These are phyloP conservation scores for Tolypocladium cylindrosporum DNA, from an alignment of 2,329 filamentous ascomycete species.

Conservation along the genomic window DNA sequence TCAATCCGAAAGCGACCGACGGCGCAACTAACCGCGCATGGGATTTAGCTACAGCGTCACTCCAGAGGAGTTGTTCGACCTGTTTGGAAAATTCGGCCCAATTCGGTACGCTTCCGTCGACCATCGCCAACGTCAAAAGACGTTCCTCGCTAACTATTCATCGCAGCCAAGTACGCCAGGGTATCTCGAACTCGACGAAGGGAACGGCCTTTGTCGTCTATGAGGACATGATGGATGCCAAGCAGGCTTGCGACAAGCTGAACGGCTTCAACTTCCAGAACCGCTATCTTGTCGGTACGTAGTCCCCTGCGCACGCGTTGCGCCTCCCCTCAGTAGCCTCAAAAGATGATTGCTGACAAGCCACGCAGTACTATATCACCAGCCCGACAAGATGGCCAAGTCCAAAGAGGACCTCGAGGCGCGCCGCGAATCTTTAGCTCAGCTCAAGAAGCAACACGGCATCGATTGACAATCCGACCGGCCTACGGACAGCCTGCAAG, in stretches of 20 bases:
- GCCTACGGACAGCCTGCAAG: constrained; percentile 44
- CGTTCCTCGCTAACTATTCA: constrained; percentile 4
- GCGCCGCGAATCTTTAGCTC: constrained; percentile 94
- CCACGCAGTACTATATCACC: constrained; percentile 47
- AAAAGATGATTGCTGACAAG: neutral
- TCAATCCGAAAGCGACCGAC: neutral
- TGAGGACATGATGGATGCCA: constrained; percentile 98
- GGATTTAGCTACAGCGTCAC: constrained; percentile 88
- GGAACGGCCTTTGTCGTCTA: constrained; percentile 98
- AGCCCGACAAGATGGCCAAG: constrained; percentile 60
- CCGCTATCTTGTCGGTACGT: constrained; percentile 90
- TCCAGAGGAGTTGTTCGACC: constrained; percentile 93
- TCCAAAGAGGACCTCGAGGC: constrained; percentile 90
- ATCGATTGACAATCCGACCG: constrained; percentile 91
- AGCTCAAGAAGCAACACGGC: constrained; percentile 93
- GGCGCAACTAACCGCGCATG: constrained; percentile 3
- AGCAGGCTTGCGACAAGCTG: constrained; percentile 97
- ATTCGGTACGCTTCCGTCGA: constrained; percentile 60
- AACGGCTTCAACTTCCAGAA: constrained; percentile 99
- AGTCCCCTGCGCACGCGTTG: neutral
- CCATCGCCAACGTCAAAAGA: neutral
- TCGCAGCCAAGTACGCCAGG: constrained; percentile 89
- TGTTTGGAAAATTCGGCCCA: constrained; percentile 95
- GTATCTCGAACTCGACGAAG: constrained; percentile 94
- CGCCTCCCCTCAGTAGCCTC: neutral